Evolutionary conservation across 441 rosid genomes (phyloP), one percentile per base, ranked within the genome.

Genomic region (Cnidoscolus chayamansa): DNA sequence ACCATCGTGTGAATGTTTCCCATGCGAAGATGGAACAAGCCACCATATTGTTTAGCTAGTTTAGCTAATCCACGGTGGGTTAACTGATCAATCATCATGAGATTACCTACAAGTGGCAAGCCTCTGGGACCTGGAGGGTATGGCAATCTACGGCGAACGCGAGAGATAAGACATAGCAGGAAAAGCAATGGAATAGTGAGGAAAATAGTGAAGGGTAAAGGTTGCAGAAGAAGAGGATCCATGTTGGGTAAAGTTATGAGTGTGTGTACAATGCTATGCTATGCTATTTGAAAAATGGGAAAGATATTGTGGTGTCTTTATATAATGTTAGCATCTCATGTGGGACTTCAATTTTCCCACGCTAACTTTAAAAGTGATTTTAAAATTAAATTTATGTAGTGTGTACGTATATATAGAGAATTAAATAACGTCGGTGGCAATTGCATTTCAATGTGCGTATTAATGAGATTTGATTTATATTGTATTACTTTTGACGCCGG

Each of bases 101-200:
- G 88, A 83, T 86, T 95, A n/a, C 99, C 99, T 45, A 95, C 84
- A 43, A 95, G 70, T 10, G 99, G 98, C 45, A 85, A 68, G 15
- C 99, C 99, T 72, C 77, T 85, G 0, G 98, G 98, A 7, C 97
- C 97, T 2, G 97, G 98, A 1, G 99, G 99, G 58, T 80, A 91
- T 0, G 89, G 89, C 15, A 51, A 77, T 56, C 75, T 67, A 3
- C 85, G 82, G 61, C 86, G 77, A 19, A 76, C 74, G 5, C 80
- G 77, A 13, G 78, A 67, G 72, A 76, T 32, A 11, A 86, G 68
- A 25, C 83, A 79, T 2, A 90, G 57, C 11, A 92, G 74, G 53
- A 86, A 37, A 35, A 90, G 61, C 9, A 82, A 40, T 20, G 93
- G 85, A 57, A 81, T 10, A 12, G 70, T 30, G 45, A 85, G 31